Conservation (phyloP, 345 rosid genomes). For the Euphorbia pulcherrima region DNA sequence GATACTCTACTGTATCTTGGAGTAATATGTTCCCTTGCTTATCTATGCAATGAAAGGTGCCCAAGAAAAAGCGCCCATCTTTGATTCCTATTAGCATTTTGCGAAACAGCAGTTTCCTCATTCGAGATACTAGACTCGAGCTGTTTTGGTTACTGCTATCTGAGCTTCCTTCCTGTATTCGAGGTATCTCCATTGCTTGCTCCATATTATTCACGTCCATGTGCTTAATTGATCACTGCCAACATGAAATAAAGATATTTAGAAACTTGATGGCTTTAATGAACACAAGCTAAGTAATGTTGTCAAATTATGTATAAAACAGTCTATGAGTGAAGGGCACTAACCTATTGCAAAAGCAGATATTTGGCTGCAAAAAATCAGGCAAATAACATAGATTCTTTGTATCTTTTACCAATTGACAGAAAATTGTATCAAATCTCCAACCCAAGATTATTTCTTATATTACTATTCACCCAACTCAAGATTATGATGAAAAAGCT, state of each 20-base stretch:
- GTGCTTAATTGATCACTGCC: background rate
- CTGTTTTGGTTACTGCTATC: slow-evolving; percentile 26
- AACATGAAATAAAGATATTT: background rate
- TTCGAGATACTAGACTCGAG: slow-evolving; percentile 39
- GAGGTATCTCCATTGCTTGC: slow-evolving; percentile 6
- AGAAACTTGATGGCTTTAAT: background rate
- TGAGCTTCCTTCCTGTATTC: slow-evolving; percentile 10
- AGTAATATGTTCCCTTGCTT: slow-evolving; percentile 90
- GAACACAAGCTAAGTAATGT: background rate
- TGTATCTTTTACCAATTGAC: background rate
- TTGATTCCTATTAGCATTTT: slow-evolving; percentile 75
- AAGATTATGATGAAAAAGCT: background rate
- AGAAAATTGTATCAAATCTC: background rate
- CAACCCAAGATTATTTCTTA: background rate
- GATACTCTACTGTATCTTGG: slow-evolving; percentile 82
- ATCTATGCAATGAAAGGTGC: slow-evolving; percentile 83
- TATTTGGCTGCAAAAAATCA: background rate
- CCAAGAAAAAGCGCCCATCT: slow-evolving; percentile 88
- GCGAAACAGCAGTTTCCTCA: slow-evolving; percentile 60
- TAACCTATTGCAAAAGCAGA: background rate
- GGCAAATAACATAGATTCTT: background rate
- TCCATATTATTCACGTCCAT: slow-evolving; percentile 10
- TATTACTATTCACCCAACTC: background rate
- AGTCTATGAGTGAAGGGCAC: background rate
- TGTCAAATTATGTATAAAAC: background rate